These are phyloP conservation scores for Pulveroboletus sp. DNA, from an alignment of 768 basidiomycete species.

Conservation along the genomic window DNA sequence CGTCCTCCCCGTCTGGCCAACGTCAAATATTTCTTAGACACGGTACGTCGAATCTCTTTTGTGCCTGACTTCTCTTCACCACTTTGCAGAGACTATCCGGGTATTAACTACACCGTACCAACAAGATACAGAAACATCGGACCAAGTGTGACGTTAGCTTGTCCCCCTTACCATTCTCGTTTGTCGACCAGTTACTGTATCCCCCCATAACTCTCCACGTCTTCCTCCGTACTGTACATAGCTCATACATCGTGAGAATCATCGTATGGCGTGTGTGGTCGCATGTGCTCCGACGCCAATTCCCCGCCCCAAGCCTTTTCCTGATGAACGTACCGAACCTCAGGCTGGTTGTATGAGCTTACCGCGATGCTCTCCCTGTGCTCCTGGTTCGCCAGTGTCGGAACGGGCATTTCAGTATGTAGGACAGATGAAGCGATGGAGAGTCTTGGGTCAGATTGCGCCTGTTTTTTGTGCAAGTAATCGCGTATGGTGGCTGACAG, in stretches of 20 bases:
- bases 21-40: constrained; percentile 81
- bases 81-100: constrained; percentile 48
- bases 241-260: constrained; percentile 32
- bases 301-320: constrained; percentile 34
- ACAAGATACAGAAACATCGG: constrained; percentile 20
- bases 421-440: constrained; percentile 25
- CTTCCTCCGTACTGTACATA: constrained; percentile 20
- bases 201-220: neutral
- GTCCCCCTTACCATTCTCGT: neutral
- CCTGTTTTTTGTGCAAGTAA: constrained; percentile 58
- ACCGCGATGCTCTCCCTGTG: constrained; percentile 29
- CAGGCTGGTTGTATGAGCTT: constrained; percentile 24
- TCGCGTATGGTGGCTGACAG: constrained; percentile 64
- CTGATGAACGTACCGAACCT: constrained; percentile 26
- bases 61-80: constrained; percentile 3
- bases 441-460: constrained; percentile 18
- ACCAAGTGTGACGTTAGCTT: constrained; percentile 15
- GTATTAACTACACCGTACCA: constrained; percentile 39
- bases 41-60: constrained; percentile 41
- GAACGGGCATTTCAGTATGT: constrained; percentile 29
- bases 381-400: constrained; percentile 27
- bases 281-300: constrained; percentile 34
- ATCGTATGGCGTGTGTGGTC: constrained; percentile 38
- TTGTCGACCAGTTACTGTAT: constrained; percentile 3
- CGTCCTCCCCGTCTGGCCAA: constrained; percentile 64